Percentiles rank a stretch among this genome's conserved stretches.
Evolutionary conservation across 1,284 basidiomycete species (phyloP).

Genomic region (Ceratobasidium sp.): DNA sequence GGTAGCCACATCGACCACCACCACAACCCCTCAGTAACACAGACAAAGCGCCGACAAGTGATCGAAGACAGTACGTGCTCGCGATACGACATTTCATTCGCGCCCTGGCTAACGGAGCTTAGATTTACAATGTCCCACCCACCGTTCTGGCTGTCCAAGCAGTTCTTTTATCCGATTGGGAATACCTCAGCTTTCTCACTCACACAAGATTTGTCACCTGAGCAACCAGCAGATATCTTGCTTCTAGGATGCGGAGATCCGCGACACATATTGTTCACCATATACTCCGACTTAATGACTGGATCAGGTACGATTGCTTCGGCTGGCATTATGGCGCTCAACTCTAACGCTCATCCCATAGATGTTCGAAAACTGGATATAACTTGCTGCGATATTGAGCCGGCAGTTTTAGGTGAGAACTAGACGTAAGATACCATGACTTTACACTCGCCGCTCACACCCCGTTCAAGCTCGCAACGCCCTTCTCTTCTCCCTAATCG

Average conservation of each 20-base stretch:
- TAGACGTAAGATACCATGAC: not conserved
- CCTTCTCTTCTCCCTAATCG: slow-evolving; percentile 1
- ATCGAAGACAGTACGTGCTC: too few species aligned
- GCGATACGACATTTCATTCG: too few species aligned
- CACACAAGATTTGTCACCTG: slow-evolving; percentile 57
- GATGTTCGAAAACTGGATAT: slow-evolving; percentile 58
- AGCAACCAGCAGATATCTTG: slow-evolving; percentile 56
- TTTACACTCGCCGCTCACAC: not conserved
- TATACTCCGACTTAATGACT: slow-evolving; percentile 53
- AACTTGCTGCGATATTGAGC: slow-evolving; percentile 66
- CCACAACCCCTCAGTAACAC: too few species aligned
- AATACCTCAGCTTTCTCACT: slow-evolving; percentile 62
- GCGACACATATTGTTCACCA: slow-evolving; percentile 61
- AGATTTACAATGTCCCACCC: slow-evolving; percentile 22
- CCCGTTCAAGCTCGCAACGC: slow-evolving; percentile 23
- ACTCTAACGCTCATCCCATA: slow-evolving; percentile 38
- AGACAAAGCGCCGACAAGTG: too few species aligned
- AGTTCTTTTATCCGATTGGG: slow-evolving; percentile 52
- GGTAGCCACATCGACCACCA: too few species aligned
- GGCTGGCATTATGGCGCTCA: slow-evolving; percentile 41
- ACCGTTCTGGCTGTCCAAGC: not conserved
- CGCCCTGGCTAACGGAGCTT: too few species aligned
- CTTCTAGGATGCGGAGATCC: slow-evolving; percentile 67
- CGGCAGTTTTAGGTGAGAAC: slow-evolving; percentile 61
- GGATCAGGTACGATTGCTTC: slow-evolving; percentile 44